A percentile compares a stretch with the other conserved stretches of the same genome.
These are phyloP conservation scores for Lichtheimia ornata DNA, from an alignment of 371 early-diverging fungal species.

Conservation along the genomic window DNA sequence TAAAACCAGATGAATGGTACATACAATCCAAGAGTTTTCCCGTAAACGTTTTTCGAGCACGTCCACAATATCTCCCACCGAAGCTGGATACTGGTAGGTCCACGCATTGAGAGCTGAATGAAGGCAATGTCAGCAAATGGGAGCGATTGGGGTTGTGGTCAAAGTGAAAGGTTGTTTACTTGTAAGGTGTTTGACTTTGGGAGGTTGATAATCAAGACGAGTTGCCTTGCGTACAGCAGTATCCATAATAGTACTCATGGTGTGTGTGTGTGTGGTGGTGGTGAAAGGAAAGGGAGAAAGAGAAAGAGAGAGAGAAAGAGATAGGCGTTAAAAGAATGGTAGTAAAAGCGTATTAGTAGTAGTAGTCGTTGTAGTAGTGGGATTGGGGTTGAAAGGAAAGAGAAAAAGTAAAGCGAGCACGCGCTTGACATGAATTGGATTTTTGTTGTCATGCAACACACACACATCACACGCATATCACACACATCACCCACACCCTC, in stretches of 20 bases:
- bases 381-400: not conserved
- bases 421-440: not conserved
- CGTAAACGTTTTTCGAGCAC: slow-evolving; percentile 59
- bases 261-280: not conserved
- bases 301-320: slow-evolving; percentile 3
- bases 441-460: too few relatives aligned
- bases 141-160: not conserved
- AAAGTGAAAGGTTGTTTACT: slow-evolving; percentile 42
- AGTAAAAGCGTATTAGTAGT: too few relatives aligned
- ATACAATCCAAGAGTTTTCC: slow-evolving; percentile 82
- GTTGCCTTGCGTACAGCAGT: slow-evolving; percentile 77
- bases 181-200: slow-evolving; percentile 82
- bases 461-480: too few relatives aligned
- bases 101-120: slow-evolving; percentile 46
- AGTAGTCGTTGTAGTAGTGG: too few relatives aligned
- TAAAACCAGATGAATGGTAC: not conserved
- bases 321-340: too few relatives aligned
- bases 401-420: slow-evolving; percentile 1
- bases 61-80: slow-evolving; percentile 56
- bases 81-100: slow-evolving; percentile 40
- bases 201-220: slow-evolving; percentile 67
- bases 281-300: slow-evolving; percentile 1
- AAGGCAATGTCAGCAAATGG: not conserved
- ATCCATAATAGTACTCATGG: slow-evolving; percentile 53
- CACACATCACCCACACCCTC: too few relatives aligned